Base-by-base conservation (phyloP, 768 basidiomycete genomes). In the Stropharia rugosoannulata region DNA sequence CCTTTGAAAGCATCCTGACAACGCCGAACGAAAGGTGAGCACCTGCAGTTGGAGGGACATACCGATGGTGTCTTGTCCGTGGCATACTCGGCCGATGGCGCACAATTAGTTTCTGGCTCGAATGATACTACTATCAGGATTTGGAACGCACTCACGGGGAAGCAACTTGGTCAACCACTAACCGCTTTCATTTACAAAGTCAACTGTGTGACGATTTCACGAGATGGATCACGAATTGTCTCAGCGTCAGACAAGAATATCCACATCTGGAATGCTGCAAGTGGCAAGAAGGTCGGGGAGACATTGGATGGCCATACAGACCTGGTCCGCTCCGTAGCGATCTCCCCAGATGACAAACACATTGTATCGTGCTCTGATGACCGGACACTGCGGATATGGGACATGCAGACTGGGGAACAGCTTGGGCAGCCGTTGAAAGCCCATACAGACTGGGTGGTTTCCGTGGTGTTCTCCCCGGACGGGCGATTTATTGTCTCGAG, bases 291-390 rank as follows among this genome's bases (percentile, higher is more conserved):
- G 11, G 35, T 59, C 16, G 54, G 49, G 16, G 11, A 51, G 15
- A n/a, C 36, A 13, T 22, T 46, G 0, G 4, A 19, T 4, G 54
- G 54, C 18, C 43, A 48, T 39, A 47, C 22, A 53, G n/a, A 0
- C 2, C 3, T 7, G 27, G 7, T 29, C 7, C 7, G 27, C 0
- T 50, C 48, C 11, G 54, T 55, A n/a, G 54, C 48, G 13, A 50
- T 45, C 19, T 55, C 41, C 9, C 47, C 32, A 13, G 42, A 59
- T 44, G 58, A 61, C 32, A 27, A 35, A 16, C 50, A 19, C 2
- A 44, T 63, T 3, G 52, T 56, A 22, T 60, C 58, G 9, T 51
- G n/a, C n/a, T n/a, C n/a, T n/a, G 48, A 10, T 56, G 47, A 46
- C 19, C n/a, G 25, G 9, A 52, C 49, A 4, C 35, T 64, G 19